Evolutionary conservation across 2,329 filamentous ascomycete genomes (phyloP), one percentile per base, ranked within the genome.

Genomic region (Elsinoe batatas): DNA sequence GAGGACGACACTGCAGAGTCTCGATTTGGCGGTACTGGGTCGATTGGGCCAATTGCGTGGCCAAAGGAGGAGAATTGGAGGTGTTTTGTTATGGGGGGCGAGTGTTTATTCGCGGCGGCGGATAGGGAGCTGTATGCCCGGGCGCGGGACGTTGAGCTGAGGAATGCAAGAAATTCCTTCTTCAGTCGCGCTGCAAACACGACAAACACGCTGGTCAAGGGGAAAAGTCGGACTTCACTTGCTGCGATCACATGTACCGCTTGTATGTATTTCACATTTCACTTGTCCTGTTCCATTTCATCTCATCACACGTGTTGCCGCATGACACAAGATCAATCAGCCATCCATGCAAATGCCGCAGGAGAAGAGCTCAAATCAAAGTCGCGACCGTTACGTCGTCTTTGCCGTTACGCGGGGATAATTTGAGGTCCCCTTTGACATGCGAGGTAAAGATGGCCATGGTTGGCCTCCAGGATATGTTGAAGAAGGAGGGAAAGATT

Each of bases 381-480:
- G 26, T 47, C 40, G 20, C 35, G n/a, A 22, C 53, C 53, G 53
- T 55, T 55, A 13, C 30, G 33, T 44, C 38, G 40, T 55, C 53
- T 44, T 30, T 55, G 42, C 53, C 53, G 53, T 55, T 55, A 44
- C 53, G 37, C 20, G 32, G 38, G 38, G 37, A 42, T 26, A 46
- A 55, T 55, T 37, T 55, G 40, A 40, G n/a, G 26, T 37, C 32
- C 30, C 40, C 51, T 43, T 32, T 54, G 47, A 51, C 47, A 20
- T 51, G 26, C 18, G 33, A 38, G 47, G 33, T 3, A n/a, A 51
- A 38, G 32, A 35, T 26, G 33, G 17, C 20, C 33, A 51, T 36
- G 17, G 18, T 35, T 30, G 8, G 26, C 13, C 13, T 33, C 35
- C 30, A 33, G 33, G 15, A 26, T 33, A 18, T 33, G 47, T 26